phyloP scores from a whole-genome alignment of 441 rosid species.

The Corymbia citriodora region DNA sequence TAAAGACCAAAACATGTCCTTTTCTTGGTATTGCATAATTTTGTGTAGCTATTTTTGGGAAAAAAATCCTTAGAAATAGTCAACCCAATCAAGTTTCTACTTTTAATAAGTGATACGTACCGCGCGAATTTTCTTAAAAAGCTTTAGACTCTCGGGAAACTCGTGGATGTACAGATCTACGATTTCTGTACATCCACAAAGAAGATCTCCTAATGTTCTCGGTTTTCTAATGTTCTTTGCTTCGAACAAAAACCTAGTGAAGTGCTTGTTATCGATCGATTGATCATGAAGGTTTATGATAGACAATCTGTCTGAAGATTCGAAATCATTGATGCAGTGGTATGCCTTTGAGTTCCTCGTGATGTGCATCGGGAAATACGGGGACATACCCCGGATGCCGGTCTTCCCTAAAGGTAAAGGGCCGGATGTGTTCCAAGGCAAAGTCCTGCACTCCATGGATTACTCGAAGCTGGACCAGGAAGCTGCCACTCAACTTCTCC shows the following conservation, averaged over 20 bases:
- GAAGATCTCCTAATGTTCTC: background rate
- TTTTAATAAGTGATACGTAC: background rate
- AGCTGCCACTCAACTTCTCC: slow-evolving; percentile 43
- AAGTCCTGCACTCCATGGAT: slow-evolving; percentile 67
- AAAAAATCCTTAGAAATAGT: background rate
- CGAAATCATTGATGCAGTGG: slow-evolving; percentile 35
- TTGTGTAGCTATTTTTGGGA: background rate
- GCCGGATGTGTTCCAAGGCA: slow-evolving; percentile 57
- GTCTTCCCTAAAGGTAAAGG: slow-evolving; percentile 50
- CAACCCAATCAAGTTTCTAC: background rate
- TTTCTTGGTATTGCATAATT: background rate
- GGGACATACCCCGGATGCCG: slow-evolving; percentile 65
- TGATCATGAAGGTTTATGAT: background rate
- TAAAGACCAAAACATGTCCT: background rate
- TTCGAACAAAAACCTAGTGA: background rate
- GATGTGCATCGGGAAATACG: slow-evolving; percentile 77
- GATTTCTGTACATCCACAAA: background rate
- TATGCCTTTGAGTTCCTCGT: slow-evolving; percentile 66
- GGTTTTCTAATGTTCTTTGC: background rate
- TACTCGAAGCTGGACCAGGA: slow-evolving; percentile 80
- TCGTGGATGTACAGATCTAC: fast-evolving
- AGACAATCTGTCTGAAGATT: background rate
- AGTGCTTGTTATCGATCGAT: background rate
- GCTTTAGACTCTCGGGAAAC: background rate
- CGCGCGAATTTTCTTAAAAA: background rate